Evolutionary conservation across 371 early-diverging fungal species (phyloP).

Genomic region (Mortierella sp.): DNA sequence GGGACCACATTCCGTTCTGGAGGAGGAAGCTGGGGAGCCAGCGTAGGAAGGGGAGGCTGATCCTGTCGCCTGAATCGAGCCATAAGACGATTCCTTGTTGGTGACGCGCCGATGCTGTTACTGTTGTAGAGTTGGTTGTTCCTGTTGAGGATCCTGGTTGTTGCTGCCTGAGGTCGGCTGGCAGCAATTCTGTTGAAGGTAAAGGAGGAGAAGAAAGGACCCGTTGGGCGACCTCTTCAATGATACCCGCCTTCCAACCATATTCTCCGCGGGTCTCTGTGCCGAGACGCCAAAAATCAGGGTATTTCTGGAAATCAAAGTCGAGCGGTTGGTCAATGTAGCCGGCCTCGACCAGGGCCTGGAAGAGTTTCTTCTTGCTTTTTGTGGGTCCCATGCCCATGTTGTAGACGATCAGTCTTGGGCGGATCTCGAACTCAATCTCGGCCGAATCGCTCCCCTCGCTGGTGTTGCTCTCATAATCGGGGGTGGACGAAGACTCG

Average conservation of each 20-base stretch:
- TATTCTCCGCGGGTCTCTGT: constrained; percentile 71
- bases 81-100: constrained; percentile 58
- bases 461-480: neutral
- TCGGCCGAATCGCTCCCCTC: neutral
- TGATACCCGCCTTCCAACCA: constrained; percentile 77
- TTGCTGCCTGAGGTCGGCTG: neutral
- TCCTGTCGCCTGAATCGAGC: constrained; percentile 66
- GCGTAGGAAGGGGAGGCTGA: constrained; percentile 59
- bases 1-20: constrained; percentile 62
- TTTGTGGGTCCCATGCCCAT: constrained; percentile 56
- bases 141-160: neutral
- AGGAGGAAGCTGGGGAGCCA: constrained; percentile 60
- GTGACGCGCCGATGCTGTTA: neutral
- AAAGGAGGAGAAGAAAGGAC: neutral
- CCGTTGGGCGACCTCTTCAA: constrained; percentile 61
- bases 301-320: constrained; percentile 69
- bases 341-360: constrained; percentile 47
- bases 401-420: constrained; percentile 64
- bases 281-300: constrained; percentile 70
- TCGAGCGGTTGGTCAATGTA: constrained; percentile 61
- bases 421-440: constrained; percentile 34
- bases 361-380: constrained; percentile 37
- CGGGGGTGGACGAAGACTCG: neutral
- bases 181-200: neutral
- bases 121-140: neutral